Evolutionary conservation across 2,329 filamentous ascomycete species (phyloP).

Genomic region (Aaosphaeria pasadenensis): DNA sequence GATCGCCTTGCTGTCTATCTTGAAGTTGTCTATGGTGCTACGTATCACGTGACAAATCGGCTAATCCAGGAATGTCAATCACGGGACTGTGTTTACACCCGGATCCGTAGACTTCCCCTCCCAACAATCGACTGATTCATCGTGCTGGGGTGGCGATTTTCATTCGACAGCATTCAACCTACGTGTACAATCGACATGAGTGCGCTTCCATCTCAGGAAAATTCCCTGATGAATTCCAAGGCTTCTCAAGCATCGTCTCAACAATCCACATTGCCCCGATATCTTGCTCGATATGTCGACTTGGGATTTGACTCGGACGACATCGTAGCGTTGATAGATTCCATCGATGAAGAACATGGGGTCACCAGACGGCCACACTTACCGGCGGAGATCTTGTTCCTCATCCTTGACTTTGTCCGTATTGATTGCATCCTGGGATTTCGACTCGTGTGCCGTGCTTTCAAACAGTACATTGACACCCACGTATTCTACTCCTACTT

Average conservation of each 20-base stretch:
- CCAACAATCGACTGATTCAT: too few species aligned
- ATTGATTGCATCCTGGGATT: conserved; percentile 23
- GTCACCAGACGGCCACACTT: conserved; percentile 13
- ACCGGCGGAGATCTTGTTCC: conserved; percentile 27
- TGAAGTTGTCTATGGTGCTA: too few species aligned
- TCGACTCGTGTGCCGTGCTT: conserved; percentile 26
- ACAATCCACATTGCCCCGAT: conserved; percentile 12
- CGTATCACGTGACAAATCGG: too few species aligned
- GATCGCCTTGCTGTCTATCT: too few species aligned
- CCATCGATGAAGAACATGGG: conserved; percentile 23
- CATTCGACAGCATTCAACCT: too few species aligned
- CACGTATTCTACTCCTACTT: conserved; percentile 21
- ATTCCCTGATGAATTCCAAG: too few species aligned
- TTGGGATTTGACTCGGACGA: conserved; percentile 26
- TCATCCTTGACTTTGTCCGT: conserved; percentile 25
- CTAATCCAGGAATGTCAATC: too few species aligned
- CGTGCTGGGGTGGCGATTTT: too few species aligned
- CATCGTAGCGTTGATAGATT: conserved; percentile 20
- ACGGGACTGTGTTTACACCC: too few species aligned
- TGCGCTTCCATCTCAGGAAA: too few species aligned
- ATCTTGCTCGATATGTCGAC: conserved; percentile 16
- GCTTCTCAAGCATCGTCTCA: neutral
- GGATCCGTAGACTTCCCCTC: too few species aligned
- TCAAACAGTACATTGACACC: conserved; percentile 30
- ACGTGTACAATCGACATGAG: too few species aligned